These are phyloP conservation scores for Teunomyces gatunensis DNA, from an alignment of 805 yeast genomes.

Conservation along the genomic window DNA sequence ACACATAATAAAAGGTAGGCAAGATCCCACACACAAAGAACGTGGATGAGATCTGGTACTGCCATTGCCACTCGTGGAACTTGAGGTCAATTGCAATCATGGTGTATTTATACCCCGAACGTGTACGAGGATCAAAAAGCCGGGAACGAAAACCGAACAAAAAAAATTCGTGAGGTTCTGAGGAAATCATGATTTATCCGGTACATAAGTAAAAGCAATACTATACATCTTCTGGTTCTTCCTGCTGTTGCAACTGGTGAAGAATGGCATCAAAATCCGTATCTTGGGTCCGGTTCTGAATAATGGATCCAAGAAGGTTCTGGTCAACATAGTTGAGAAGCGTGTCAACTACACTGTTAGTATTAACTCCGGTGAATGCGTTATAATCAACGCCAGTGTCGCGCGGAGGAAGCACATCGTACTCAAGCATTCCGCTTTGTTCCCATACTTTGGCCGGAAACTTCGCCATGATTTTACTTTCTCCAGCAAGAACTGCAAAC, in stretches of 20 bases:
- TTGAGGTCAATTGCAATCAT: slow-evolving; percentile 45
- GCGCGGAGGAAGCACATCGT: slow-evolving; percentile 69
- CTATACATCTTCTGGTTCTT: slow-evolving; percentile 8
- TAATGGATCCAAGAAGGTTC: slow-evolving; percentile 42
- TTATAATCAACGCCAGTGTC: slow-evolving; percentile 34
- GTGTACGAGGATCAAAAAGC: too few relatives aligned
- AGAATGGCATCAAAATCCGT: slow-evolving; percentile 19
- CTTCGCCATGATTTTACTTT: slow-evolving; percentile 66
- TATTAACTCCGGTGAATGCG: slow-evolving; percentile 28
- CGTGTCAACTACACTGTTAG: slow-evolving; percentile 22
- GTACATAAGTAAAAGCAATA: not conserved
- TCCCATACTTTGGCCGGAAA: slow-evolving; percentile 64
- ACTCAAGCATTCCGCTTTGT: slow-evolving; percentile 60
- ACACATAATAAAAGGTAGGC: slow-evolving; percentile 34
- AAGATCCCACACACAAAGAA: slow-evolving; percentile 39
- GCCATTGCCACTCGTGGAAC: slow-evolving; percentile 42
- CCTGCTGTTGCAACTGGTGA: slow-evolving; percentile 19
- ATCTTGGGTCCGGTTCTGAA: slow-evolving; percentile 29
- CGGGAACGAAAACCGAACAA: not conserved
- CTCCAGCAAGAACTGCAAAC: slow-evolving; percentile 69
- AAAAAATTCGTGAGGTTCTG: not conserved
- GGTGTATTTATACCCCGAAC: not conserved
- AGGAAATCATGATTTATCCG: not conserved
- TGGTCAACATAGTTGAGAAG: slow-evolving; percentile 47
- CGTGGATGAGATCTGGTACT: slow-evolving; percentile 44